Percentiles rank a stretch among this genome's conserved stretches.
Conservation (phyloP, 2,329 filamentous ascomycete species). For the Colletotrichum endophyticum region DNA sequence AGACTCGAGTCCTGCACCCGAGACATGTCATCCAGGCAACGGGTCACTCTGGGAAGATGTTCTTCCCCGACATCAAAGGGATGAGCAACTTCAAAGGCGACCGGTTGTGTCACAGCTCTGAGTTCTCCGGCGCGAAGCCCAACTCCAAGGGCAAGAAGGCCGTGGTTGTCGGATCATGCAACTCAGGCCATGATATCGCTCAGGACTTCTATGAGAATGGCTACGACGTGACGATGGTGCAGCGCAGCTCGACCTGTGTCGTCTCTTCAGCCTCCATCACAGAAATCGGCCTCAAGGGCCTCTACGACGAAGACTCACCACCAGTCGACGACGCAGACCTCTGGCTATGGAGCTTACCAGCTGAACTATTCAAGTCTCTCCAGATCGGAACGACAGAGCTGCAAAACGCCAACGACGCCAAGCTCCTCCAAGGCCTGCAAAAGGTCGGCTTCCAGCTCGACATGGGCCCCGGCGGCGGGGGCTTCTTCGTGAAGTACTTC, state of each 20-base stretch:
- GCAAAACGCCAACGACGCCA: slow-evolving; percentile 41
- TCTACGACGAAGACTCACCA: slow-evolving; percentile 59
- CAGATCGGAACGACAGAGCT: slow-evolving; percentile 49
- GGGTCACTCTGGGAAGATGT: slow-evolving; percentile 71
- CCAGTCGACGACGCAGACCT: slow-evolving; percentile 72
- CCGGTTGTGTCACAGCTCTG: slow-evolving; percentile 60
- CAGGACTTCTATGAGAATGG: slow-evolving; percentile 73
- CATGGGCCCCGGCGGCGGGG: slow-evolving; percentile 51
- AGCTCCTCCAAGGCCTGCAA: slow-evolving; percentile 47
- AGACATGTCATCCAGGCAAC: slow-evolving; percentile 71
- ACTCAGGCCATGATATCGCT: slow-evolving; percentile 72
- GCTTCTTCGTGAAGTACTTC: slow-evolving; percentile 48
- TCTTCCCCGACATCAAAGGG: slow-evolving; percentile 58
- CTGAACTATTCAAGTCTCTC: slow-evolving; percentile 63
- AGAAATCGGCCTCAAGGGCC: slow-evolving; percentile 56
- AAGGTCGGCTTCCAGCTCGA: slow-evolving; percentile 67
- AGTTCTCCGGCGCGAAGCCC: slow-evolving; percentile 58
- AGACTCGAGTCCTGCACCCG: slow-evolving; percentile 62
- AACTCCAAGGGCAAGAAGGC: slow-evolving; percentile 61
- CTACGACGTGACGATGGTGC: slow-evolving; percentile 72
- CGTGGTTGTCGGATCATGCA: slow-evolving; percentile 71
- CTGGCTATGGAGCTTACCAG: slow-evolving; percentile 61
- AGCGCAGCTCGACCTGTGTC: slow-evolving; percentile 70
- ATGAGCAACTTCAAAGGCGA: slow-evolving; percentile 60
- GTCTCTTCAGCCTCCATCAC: slow-evolving; percentile 59